These are phyloP conservation scores for Rosa lucieae DNA, from an alignment of 306 rosid species.

Conservation along the genomic window DNA sequence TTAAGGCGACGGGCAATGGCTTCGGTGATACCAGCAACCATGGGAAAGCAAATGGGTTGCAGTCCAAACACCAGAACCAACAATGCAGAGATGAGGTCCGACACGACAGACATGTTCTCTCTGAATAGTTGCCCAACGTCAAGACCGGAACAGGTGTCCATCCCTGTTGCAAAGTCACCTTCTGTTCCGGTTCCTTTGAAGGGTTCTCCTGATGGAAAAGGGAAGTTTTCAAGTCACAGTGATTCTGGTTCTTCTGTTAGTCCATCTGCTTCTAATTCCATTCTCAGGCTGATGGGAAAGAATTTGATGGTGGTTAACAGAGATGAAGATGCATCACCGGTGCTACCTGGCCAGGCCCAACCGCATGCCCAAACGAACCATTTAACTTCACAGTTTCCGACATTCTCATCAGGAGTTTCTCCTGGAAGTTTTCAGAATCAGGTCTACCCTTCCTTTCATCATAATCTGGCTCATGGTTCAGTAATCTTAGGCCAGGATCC, in stretches of 20 bases:
- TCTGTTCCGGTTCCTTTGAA: conserved; percentile 18
- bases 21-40: conserved; percentile 28
- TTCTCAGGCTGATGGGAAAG: conserved; percentile 65
- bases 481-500: conserved; percentile 29
- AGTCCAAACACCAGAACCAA: conserved; percentile 25
- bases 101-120: conserved; percentile 29
- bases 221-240: conserved; percentile 26
- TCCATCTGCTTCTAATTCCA: conserved; percentile 51
- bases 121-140: conserved; percentile 17
- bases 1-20: conserved; percentile 33
- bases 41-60: conserved; percentile 34
- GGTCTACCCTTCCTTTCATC: conserved; percentile 30
- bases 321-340: conserved; percentile 40
- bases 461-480: conserved; percentile 29
- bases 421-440: conserved; percentile 30
- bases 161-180: conserved; percentile 21
- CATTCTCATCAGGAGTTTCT: conserved; percentile 28
- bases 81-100: conserved; percentile 28
- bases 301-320: conserved; percentile 61
- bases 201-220: conserved; percentile 26
- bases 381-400: conserved; percentile 29
- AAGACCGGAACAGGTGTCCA: conserved; percentile 24
- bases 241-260: conserved; percentile 39
- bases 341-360: conserved; percentile 31
- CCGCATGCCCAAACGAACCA: conserved; percentile 25